Percentiles rank a stretch among this genome's conserved stretches.
Evolutionary conservation across 106 monocot species (phyloP).

Genomic region (Gastrodia elata): DNA sequence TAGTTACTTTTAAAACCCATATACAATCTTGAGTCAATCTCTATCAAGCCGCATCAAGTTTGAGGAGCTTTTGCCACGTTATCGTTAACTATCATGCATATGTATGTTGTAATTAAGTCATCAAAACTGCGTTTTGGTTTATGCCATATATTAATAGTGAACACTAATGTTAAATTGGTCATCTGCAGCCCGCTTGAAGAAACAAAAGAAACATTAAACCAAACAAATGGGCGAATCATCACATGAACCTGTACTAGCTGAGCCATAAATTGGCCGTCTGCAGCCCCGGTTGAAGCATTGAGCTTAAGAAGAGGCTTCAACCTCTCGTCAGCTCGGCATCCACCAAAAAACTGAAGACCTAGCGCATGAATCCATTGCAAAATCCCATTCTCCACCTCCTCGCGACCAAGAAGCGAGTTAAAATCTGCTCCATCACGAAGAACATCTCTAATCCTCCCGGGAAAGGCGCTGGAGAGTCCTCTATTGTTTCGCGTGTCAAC

Average conservation of each 20-base stretch:
- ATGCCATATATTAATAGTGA: no score
- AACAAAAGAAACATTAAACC: neutral
- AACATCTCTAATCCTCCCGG: slow-evolving; percentile 13
- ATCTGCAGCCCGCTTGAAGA: no score
- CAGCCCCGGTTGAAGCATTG: slow-evolving; percentile 27
- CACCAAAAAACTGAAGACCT: slow-evolving; percentile 74
- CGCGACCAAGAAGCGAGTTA: slow-evolving; percentile 22
- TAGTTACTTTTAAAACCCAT: no score
- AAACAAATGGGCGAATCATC: neutral
- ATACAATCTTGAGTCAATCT: no score
- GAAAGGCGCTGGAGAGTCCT: slow-evolving; percentile 3
- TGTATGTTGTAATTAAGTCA: no score
- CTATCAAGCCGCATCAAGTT: no score
- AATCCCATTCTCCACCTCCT: slow-evolving; percentile 29
- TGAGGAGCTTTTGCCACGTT: no score
- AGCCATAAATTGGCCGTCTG: slow-evolving; percentile 43
- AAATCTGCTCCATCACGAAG: slow-evolving; percentile 21
- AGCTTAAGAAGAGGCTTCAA: slow-evolving; percentile 55
- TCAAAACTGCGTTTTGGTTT: no score
- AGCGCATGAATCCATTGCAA: slow-evolving; percentile 51
- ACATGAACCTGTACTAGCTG: slow-evolving; percentile 48
- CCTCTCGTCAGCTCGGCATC: slow-evolving; percentile 82
- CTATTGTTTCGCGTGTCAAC: neutral
- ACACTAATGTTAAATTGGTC: neutral
- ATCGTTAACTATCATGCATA: no score